phyloP scores from a whole-genome alignment of 2,329 filamentous ascomycete species.

The Alternaria brassicae region DNA sequence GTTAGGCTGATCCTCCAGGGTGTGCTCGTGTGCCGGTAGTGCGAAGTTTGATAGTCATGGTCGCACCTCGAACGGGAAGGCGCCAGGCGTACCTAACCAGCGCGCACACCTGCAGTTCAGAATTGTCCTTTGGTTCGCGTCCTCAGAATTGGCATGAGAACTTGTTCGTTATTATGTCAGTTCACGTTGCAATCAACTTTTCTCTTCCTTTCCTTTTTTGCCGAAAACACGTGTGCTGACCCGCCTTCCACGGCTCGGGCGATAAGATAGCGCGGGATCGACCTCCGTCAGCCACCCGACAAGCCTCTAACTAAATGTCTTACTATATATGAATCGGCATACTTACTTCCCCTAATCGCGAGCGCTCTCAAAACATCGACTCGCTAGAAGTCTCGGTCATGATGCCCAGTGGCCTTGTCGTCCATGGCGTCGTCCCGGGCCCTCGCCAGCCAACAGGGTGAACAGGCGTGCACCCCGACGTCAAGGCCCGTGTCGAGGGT shows the following conservation, averaged over 20 bases:
- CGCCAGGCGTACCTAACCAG: neutral
- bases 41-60: constrained; percentile 10
- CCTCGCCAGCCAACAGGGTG: neutral
- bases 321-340: constrained; percentile 5
- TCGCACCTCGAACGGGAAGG: neutral
- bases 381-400: neutral
- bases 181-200: neutral
- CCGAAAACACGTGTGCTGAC: neutral
- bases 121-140: neutral
- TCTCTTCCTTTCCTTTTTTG: neutral
- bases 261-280: constrained; percentile 5
- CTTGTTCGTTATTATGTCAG: neutral
- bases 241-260: neutral
- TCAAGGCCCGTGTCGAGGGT: constrained; percentile 5
- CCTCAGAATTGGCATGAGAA: neutral
- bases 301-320: constrained; percentile 2
- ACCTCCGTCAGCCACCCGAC: constrained; percentile 5
- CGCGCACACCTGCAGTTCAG: neutral
- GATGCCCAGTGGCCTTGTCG: neutral
- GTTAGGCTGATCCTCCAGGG: constrained; percentile 1
- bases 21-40: neutral
- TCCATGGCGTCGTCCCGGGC: neutral
- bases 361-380: neutral
- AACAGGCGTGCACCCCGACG: neutral
- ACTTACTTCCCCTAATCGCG: neutral